Conservation (phyloP, 2,329 filamentous ascomycete genomes). For the Macroventuria anomochaeta region DNA sequence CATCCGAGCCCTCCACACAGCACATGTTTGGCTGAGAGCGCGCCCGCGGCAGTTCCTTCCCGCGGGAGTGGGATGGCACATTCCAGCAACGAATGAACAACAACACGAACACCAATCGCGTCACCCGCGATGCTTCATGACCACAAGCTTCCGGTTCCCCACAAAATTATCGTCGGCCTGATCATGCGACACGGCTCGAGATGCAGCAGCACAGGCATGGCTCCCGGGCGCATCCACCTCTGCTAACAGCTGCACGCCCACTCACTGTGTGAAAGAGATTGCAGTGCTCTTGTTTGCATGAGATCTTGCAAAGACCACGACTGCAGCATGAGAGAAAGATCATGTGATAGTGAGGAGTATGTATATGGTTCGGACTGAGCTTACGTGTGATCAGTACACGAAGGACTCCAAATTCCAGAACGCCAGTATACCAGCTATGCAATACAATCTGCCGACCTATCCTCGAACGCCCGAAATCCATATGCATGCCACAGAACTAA, state of each 20-base stretch:
- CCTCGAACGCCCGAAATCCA: neutral
- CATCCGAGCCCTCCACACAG: neutral
- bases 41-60: constrained; percentile 11
- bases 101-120: neutral
- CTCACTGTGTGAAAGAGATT: too few species aligned
- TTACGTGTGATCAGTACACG: neutral
- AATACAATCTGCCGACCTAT: neutral
- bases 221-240: neutral
- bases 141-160: constrained; percentile 1
- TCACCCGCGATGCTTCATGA: neutral
- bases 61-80: constrained; percentile 10
- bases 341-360: neutral
- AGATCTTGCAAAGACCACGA: neutral
- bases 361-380: neutral
- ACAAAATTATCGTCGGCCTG: neutral
- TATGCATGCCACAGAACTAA: neutral
- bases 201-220: neutral
- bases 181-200: neutral
- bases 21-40: neutral
- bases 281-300: neutral
- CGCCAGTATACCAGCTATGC: neutral
- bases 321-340: neutral
- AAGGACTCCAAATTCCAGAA: neutral
- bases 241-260: neutral
- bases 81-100: neutral